Base-by-base conservation (phyloP, 805 yeast genomes). In the Wickerhamomyces silvicola region DNA sequence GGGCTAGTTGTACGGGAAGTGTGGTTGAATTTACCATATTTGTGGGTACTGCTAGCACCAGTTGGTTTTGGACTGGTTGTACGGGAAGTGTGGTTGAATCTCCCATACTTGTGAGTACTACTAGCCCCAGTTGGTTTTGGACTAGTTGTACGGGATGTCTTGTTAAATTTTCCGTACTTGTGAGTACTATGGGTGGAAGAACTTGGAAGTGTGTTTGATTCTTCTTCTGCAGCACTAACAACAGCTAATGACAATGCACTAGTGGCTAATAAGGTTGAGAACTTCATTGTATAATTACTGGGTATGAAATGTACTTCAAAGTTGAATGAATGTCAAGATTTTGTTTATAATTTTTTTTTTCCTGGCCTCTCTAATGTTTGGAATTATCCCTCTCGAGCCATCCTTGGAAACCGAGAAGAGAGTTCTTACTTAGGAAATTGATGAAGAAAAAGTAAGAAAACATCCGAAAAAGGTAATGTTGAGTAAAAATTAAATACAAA, bases 111-210 rank as follows among this genome's bases (percentile, higher is more conserved):
- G 62, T 72, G 78, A 28, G 80, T 73, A 35, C 68, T n/a, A n/a
- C n/a, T 67, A 36, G 68, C 56, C 16, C 55, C 40, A 13, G 63
- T 38, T 4, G 71, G 38, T n/a, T 56, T 45, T 27, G 55, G 39
- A 6, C 66, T 37, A 22, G 56, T 48, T 40, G 55, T 44, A 33
- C n/a, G n/a, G n/a, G n/a, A n/a, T n/a, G 74, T 66, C 57, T 71
- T 68, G 62, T 72, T 62, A 43, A 70, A 72, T 50, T 64, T 65
- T 45, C 83, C 83, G 42, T 62, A 64, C 42, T 57, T 66, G 65
- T 75, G 81, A 33, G 81, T 75, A 37, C 70, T 68, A 37, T 70
- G 55, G 18, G 57, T 17, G 39, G 46, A 46, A 10, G 65, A 41
- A 16, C 56, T 41, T 10, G 60, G 42, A 64, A 73, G 80, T 33